phyloP scores from a whole-genome alignment of 306 rosid genomes.

The Crotalaria pallida region DNA sequence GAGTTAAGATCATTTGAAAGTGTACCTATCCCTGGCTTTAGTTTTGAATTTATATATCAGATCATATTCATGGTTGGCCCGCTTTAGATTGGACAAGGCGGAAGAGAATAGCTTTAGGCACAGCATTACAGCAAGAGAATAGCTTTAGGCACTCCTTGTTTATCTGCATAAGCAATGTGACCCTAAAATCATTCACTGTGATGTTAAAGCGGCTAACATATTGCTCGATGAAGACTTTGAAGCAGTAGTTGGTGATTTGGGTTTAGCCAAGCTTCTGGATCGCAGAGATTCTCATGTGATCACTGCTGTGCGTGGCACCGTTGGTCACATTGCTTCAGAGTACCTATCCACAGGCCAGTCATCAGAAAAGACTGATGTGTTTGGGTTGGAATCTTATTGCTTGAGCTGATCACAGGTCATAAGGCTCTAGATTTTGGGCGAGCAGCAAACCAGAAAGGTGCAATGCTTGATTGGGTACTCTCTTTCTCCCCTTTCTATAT shows the following conservation, averaged over 20 bases:
- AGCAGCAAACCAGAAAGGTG: conserved; percentile 90
- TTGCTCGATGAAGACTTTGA: conserved; percentile 93
- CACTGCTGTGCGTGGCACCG: conserved; percentile 97
- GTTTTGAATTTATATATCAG: conserved; percentile 42
- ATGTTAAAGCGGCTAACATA: conserved; percentile 96
- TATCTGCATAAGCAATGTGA: conserved; percentile 97
- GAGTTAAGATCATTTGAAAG: background rate
- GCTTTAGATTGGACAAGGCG: conserved; percentile 88
- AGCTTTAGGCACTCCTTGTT: no score
- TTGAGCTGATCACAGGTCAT: conserved; percentile 93
- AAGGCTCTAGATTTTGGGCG: conserved; percentile 96
- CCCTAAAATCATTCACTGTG: conserved; percentile 95
- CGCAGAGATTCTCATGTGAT: conserved; percentile 96
- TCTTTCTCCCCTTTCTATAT: background rate
- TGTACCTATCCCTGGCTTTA: conserved; percentile 4
- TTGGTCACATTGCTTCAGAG: conserved; percentile 97
- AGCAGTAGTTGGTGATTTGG: conserved; percentile 97
- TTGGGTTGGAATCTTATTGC: conserved; percentile 92
- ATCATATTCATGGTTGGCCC: conserved; percentile 66
- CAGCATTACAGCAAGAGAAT: conserved; percentile 93
- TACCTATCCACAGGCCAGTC: conserved; percentile 95
- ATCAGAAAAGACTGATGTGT: conserved; percentile 95
- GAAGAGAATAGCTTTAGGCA: conserved; percentile 93
- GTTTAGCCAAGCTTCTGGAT: conserved; percentile 95
- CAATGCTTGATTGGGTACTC: conserved; percentile 94